Conservation (phyloP, 768 basidiomycete species). For the Rhodotorula kratochvilovae region DNA sequence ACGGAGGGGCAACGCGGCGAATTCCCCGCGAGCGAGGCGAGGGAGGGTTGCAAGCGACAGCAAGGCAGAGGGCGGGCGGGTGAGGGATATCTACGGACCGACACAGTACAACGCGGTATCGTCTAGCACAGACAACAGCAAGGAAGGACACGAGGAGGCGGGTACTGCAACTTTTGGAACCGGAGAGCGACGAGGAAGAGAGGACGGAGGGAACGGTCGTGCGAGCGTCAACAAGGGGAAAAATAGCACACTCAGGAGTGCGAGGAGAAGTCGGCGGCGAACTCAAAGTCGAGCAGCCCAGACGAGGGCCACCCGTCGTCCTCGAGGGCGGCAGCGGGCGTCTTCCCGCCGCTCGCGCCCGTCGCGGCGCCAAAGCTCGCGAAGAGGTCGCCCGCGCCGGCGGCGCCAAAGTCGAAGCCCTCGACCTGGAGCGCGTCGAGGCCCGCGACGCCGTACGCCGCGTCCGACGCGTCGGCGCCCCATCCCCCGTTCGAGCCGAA, state of each 20-base stretch:
- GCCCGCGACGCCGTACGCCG: background rate
- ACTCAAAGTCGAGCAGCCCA: background rate
- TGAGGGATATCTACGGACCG: background rate
- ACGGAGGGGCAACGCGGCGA: too few species aligned
- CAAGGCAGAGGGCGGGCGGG: too few species aligned
- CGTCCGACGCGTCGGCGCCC: too few species aligned
- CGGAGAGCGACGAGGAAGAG: background rate
- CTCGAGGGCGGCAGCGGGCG: background rate
- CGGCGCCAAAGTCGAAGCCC: background rate
- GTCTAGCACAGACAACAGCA: background rate
- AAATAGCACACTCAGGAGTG: background rate
- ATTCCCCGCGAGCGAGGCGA: too few species aligned
- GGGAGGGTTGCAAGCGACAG: too few species aligned
- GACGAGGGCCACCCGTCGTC: background rate
- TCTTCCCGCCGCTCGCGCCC: background rate
- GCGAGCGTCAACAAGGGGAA: background rate
- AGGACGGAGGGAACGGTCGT: too few species aligned
- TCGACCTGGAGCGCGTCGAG: background rate
- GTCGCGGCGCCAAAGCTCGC: background rate
- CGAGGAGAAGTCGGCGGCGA: background rate
- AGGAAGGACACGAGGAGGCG: background rate
- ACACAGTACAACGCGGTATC: background rate
- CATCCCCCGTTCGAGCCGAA: background rate
- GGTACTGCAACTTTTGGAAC: background rate
- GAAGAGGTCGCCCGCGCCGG: background rate